These are phyloP conservation scores for Pugionium cornutum DNA, from an alignment of 345 rosid genomes.

Conservation along the genomic window DNA sequence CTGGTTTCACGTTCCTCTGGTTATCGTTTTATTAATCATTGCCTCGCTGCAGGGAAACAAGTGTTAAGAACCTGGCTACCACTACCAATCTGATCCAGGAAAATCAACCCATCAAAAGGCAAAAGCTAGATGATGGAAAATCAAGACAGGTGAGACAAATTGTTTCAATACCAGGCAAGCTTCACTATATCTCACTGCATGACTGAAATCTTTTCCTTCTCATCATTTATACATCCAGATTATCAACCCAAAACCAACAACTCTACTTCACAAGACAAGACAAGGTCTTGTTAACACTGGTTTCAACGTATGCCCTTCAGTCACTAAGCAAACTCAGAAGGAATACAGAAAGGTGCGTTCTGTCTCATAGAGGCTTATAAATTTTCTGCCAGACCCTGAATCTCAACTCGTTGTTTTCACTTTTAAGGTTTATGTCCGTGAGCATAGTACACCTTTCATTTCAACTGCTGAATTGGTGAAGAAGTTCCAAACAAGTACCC, in stretches of 20 bases:
- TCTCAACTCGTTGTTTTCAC: constrained; percentile 24
- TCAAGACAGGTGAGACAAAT: constrained; percentile 69
- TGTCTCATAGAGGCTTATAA: constrained; percentile 23
- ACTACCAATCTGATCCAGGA: constrained; percentile 70
- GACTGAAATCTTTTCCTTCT: constrained; percentile 13
- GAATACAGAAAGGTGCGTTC: constrained; percentile 72
- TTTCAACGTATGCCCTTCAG: constrained; percentile 49
- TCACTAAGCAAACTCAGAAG: constrained; percentile 47
- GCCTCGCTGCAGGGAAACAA: constrained; percentile 45
- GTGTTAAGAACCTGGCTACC: constrained; percentile 38
- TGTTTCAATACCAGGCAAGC: not conserved
- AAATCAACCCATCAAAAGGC: constrained; percentile 92
- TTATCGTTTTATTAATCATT: constrained; percentile 15
- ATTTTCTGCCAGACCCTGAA: constrained; percentile 3
- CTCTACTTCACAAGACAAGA: constrained; percentile 80
- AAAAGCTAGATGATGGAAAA: constrained; percentile 90
- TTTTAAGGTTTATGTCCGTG: constrained; percentile 39
- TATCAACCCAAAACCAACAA: constrained; percentile 68
- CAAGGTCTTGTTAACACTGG: constrained; percentile 55
- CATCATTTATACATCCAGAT: constrained; percentile 51
- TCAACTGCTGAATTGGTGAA: constrained; percentile 80
- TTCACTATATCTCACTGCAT: constrained; percentile 2
- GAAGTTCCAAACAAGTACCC: constrained; percentile 82
- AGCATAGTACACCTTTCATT: constrained; percentile 32
- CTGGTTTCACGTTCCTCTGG: constrained; percentile 10